Evolutionary conservation across 2,329 filamentous ascomycete genomes (phyloP), one percentile per base, ranked within the genome.

Genomic region (Colletotrichum nymphaeae): DNA sequence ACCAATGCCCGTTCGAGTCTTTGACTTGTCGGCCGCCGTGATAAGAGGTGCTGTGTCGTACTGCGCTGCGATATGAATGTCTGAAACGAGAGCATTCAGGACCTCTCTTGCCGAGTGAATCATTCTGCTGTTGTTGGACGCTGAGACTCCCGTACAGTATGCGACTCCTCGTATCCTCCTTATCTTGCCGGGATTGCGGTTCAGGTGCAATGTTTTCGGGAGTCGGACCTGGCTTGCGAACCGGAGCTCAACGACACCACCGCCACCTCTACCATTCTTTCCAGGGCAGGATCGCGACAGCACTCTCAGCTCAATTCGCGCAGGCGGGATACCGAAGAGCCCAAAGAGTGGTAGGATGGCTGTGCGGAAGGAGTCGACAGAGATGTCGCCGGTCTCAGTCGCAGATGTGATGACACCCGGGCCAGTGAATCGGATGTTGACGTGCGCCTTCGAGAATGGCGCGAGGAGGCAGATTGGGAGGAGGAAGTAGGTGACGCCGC

Each of bases 141-240:
- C 96, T 12, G 94, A 94, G 0, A 98, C 95, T 59, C 97, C 97
- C 1, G 94, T 95, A 68, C 94, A 93, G 83, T 98, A 99, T 60
- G 97, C 95, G 56, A 99, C 97, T 72, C 97, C 97, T 69, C 96
- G 90, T 76, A 99, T 93, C 77, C 92, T 91, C 88, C 95, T 96
- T 78, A 99, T 93, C 69, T 94, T 88, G 8, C 97, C 97, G 0
- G 95, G 91, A 75, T 91, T 93, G 77, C 97, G 88, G 81, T 93
- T 89, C 68, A 98, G 84, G 83, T 99, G 97, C 80, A 99, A 86
- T 49, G 97, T 99, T 86, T 97, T 98, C 12, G 97, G 97, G 64
- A 98, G 86, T 49, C 96, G 91, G 14, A 99, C 93, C 84, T 99
- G 97, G 81, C 96, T 95, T 24, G 94, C 95, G 80, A 98, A 98